These are phyloP conservation scores for Solanum virginianum DNA, from an alignment of 257 asterid species.

Conservation along the genomic window DNA sequence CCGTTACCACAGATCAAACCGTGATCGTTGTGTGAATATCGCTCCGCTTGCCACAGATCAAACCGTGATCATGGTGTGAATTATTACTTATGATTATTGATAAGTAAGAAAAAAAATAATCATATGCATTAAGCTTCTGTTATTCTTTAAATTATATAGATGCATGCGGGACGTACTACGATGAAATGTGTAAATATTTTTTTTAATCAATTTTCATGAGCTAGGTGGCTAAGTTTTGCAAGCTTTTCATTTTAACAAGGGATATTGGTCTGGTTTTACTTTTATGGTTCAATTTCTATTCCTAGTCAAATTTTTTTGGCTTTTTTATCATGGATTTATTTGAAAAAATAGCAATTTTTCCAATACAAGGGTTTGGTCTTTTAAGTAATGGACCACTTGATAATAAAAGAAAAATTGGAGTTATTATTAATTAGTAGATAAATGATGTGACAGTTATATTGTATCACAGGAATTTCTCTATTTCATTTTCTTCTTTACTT, in stretches of 20 bases:
- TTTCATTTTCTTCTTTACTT: too few species aligned
- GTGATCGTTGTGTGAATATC: slow-evolving; percentile 34
- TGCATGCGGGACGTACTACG: neutral
- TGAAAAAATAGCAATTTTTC: neutral
- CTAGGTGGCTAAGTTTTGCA: neutral
- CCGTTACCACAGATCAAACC: slow-evolving; percentile 28
- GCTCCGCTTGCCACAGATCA: slow-evolving; percentile 28
- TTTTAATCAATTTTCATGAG: too few species aligned
- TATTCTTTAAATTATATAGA: too few species aligned
- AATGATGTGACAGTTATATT: too few species aligned
- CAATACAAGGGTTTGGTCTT: too few species aligned
- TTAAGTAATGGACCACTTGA: too few species aligned
- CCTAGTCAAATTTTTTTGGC: too few species aligned
- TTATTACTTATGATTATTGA: neutral
- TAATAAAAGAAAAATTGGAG: too few species aligned
- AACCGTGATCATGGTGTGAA: slow-evolving; percentile 35
- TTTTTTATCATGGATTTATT: too few species aligned
- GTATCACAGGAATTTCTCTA: too few species aligned
- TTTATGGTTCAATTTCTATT: neutral
- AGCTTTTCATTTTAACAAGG: neutral
- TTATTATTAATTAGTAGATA: too few species aligned
- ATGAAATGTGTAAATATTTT: neutral
- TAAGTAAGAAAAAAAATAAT: neutral
- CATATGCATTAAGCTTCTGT: neutral
- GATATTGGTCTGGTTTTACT: neutral